These are phyloP conservation scores for Neoconidiobolus thromboides DNA, from an alignment of 371 early-diverging fungal genomes.

Conservation along the genomic window DNA sequence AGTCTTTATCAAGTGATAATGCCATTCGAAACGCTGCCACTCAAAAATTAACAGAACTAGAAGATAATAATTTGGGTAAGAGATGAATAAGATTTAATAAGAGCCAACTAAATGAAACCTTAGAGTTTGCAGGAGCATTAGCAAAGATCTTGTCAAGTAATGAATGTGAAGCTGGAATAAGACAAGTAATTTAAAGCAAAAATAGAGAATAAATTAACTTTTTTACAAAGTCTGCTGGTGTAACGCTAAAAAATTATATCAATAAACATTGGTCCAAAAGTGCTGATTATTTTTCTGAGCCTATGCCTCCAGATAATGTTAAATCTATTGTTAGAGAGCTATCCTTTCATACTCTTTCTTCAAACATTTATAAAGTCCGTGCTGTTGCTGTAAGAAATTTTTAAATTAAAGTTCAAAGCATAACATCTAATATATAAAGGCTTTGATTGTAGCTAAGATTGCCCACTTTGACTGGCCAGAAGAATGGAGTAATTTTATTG, in stretches of 20 bases:
- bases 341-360: constrained; percentile 30
- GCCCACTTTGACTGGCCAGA: constrained; percentile 89
- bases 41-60: neutral
- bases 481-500: constrained; percentile 80
- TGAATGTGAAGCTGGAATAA: neutral
- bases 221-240: constrained; percentile 25
- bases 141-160: neutral
- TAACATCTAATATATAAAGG: constrained; percentile 18
- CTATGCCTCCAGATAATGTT: constrained; percentile 32
- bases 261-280: constrained; percentile 57
- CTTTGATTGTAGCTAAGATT: constrained; percentile 69
- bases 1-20: neutral
- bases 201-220: neutral
- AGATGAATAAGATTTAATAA: neutral
- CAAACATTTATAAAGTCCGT: constrained; percentile 33
- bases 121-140: neutral
- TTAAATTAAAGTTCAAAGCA: neutral
- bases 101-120: neutral
- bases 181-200: neutral
- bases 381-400: constrained; percentile 22
- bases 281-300: constrained; percentile 30
- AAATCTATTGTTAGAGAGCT: constrained; percentile 21
- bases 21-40: neutral
- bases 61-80: neutral
- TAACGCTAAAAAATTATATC: constrained; percentile 55